Base-by-base conservation (phyloP, 2,329 filamentous ascomycete genomes). In the Pseudogymnoascus sp. region DNA sequence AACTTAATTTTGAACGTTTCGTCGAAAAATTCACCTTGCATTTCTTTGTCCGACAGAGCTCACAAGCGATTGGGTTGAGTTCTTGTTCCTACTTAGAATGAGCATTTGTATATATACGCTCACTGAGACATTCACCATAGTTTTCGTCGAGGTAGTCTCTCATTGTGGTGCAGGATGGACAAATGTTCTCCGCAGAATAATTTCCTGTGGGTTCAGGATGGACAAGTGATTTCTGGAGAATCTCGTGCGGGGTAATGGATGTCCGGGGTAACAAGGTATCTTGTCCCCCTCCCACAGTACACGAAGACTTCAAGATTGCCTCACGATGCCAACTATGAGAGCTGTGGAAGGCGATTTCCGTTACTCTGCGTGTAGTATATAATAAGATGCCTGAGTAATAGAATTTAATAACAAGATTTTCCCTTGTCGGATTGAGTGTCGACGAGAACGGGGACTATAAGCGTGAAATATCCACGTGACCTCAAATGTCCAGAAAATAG, bases 1-100 rank as follows among this genome's bases (percentile, higher is more conserved):
- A 61, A 10, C 55, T 14, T 39, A 14, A 10, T 37, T 59, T 59
- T 5, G 7, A 61, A 21, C 23, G 10, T 4, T 29, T 19, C 23
- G 37, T 37, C 11, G 14, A 38, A 21, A 38, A 29, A 21, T 26
- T 45, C 23, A 61, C 59, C 38, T 45, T 61, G 38, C 38, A 61
- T 61, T 61, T 61, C 43, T 61, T 61, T 7, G 59, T 8, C 29
- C 59, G 59, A 23, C 59, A 61, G 35, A 31, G 38, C 38, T 49
- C 38, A 26, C 59, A 61, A 33, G 59, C 59, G 19, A 61, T 61
- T 6, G 59, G 59, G 35, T 61, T 61, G 38, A 45, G 35, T 31
- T 61, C n/a, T 33, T 31, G 14, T 29, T 49, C 43, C 43, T 49
- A 49, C 7, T 29, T 29, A 29, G 23, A 7, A 49, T 49, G 3